Evolutionary conservation across 2,329 filamentous ascomycete species (phyloP), one percentile per base, ranked within the genome.

Genomic region (Torrubiella hemipterigena): DNA sequence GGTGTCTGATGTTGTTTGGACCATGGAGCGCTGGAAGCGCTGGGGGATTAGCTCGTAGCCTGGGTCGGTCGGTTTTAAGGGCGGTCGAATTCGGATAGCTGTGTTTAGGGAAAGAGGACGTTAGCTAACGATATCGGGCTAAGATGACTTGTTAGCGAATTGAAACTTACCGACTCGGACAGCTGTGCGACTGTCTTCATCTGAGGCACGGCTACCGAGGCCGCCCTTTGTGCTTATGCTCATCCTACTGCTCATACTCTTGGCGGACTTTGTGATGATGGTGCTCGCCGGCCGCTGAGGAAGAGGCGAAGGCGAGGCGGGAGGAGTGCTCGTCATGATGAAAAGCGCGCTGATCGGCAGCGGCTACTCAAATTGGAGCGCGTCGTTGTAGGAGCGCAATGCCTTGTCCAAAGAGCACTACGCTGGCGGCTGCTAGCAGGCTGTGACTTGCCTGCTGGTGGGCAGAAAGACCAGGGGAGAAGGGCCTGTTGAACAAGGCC

Each of bases 11-110:
- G 80, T 86, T 37, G 89, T 83, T 42, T 95, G 86, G 39, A 93
- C 86, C 65, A 89, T 94, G 23, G 87, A 80, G 41, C 81, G 76
- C 55, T 94, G 89, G 51, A 98, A 98, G 48, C 91, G 77, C 56
- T 94, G 87, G 11, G 91, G 91, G 35, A 98, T 91, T 42, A 96
- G 73, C 41, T 98, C 91, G 62, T 73, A 98, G 39, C 87, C 89
- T 6, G 91, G 91, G 54, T 98, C 91, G 42, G 71, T 73, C 6
- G 85, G 65, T 45, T 78, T 77, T 35, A 96, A 67, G 32, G 89
- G 80, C 29, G 91, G 91, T 46, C 91, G 84, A 29, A 96, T 80
- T 53, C 91, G 86, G 47, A 98, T 85, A 54, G 81, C 91, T 96
- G 54, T n/a, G n/a, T n/a, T n/a, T n/a, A n/a, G n/a, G n/a, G n/a